phyloP scores from a whole-genome alignment of 371 early-diverging fungal genomes.

The Actinomucor elegans region DNA sequence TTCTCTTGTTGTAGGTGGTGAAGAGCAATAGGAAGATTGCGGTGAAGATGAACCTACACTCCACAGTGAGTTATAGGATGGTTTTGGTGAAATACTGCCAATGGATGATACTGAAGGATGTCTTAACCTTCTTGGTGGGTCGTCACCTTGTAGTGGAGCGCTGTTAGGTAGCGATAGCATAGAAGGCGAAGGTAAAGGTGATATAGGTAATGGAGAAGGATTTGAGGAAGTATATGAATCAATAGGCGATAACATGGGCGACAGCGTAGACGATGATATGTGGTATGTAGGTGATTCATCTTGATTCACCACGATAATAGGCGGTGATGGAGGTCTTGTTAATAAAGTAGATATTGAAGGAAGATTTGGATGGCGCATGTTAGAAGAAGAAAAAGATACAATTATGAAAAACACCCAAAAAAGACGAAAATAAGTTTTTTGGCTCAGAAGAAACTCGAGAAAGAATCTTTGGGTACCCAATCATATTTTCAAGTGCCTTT shows the following conservation, averaged over 20 bases:
- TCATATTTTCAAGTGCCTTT: no score
- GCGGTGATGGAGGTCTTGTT: slow-evolving; percentile 15
- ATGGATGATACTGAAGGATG: slow-evolving; percentile 9
- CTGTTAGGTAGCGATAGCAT: background rate
- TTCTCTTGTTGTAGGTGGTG: background rate
- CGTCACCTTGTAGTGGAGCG: background rate
- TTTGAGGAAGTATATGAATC: slow-evolving; percentile 21
- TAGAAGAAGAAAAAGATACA: slow-evolving; percentile 15
- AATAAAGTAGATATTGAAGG: slow-evolving; percentile 35
- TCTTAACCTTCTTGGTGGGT: background rate
- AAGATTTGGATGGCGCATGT: slow-evolving; percentile 14
- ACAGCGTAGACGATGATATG: background rate
- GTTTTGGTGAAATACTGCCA: background rate
- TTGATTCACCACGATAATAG: slow-evolving; percentile 10
- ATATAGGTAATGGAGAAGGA: slow-evolving; percentile 9
- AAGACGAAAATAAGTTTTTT: slow-evolving; percentile 13
- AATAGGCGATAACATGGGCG: slow-evolving; percentile 29
- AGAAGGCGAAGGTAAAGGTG: slow-evolving; percentile 13
- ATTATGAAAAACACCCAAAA: no score
- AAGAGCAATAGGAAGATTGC: background rate
- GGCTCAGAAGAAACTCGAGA: slow-evolving; percentile 26
- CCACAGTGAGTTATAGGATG: background rate
- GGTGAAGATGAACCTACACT: background rate
- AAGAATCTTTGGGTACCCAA: slow-evolving; percentile 8
- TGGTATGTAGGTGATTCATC: slow-evolving; percentile 16